phyloP scores from a whole-genome alignment of 139 green algal genomes.

The Spirogloea muscicola region DNA sequence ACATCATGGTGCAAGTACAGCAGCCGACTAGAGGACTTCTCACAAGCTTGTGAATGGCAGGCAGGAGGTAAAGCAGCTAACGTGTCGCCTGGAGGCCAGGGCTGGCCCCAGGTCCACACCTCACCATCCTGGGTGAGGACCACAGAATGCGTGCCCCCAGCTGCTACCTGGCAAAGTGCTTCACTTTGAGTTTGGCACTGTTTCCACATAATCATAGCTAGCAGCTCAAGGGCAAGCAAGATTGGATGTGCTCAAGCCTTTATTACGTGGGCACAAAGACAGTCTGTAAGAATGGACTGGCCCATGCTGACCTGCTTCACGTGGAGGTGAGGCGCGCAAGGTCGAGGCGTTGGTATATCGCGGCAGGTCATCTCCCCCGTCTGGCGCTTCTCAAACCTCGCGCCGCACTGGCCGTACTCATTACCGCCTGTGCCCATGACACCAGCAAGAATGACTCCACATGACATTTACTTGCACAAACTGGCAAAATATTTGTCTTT shows the following conservation, averaged over 20 bases:
- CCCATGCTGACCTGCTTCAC: constrained; percentile 53
- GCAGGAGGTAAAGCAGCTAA: too few relatives aligned
- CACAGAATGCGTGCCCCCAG: constrained; percentile 83
- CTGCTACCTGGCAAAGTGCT: constrained; percentile 36
- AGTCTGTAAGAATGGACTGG: too few relatives aligned
- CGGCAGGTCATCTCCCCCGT: constrained; percentile 9
- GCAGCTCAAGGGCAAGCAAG: too few relatives aligned
- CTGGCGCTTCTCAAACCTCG: constrained; percentile 14
- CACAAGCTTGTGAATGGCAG: too few relatives aligned
- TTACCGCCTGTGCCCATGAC: constrained; percentile 71
- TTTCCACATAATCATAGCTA: too few relatives aligned
- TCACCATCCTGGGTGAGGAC: constrained; percentile 72
- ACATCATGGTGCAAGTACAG: too few relatives aligned
- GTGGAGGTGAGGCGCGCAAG: constrained; percentile 37
- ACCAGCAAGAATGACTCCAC: not conserved
- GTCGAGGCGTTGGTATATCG: constrained; percentile 60
- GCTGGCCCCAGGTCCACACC: constrained; percentile 57
- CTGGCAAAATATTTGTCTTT: not conserved
- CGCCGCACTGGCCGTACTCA: constrained; percentile 81
- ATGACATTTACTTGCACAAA: not conserved
- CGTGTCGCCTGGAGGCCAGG: constrained; percentile 3
- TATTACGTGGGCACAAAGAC: too few relatives aligned
- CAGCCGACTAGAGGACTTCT: too few relatives aligned
- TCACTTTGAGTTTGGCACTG: too few relatives aligned
- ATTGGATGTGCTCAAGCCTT: too few relatives aligned